Evolutionary conservation across 1,139 yeast species (phyloP), one percentile per base, ranked within the genome.

Genomic region (Candida buenavistaensis): DNA sequence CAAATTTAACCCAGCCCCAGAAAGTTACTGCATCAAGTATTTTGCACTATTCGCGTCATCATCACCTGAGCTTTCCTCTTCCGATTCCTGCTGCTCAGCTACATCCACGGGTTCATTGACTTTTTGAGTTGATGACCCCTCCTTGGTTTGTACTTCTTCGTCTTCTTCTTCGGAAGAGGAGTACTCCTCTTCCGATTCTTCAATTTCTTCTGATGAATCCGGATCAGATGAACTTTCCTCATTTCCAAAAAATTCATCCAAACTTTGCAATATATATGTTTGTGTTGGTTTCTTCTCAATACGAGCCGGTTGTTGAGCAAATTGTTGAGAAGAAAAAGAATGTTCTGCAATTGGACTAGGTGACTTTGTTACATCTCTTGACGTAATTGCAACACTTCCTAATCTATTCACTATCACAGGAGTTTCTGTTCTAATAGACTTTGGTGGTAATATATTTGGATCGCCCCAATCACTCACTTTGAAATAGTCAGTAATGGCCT

Each of bases 231-330:
- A 23, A 14, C 40, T 36, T 6, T 71, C 72, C 33, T 78, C 82
- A 13, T 49, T 50, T 1, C 84, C 86, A 51, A 89, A 83, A 55
- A 88, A 88, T 41, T 89, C 96, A 51, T 89, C 96, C 44, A 89
- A 63, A 40, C 88, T 86, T 57, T 84, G 95, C 32, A 84, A 63
- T 45, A 75, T 76, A 51, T 80, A 64, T 0, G 72, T 48, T 57
- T 76, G 53, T 34, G 52, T 56, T 3, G 51, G 43, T 6, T 31
- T 26, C 13, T 17, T 16, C 11, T 23, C 8, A n/a, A 20, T 12
- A 22, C 23, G 24, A 8, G 26, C 16, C 17, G 14, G 11, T 14
- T 14, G 20, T n/a, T 35, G 20, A 11, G 44, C 48, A 29, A 46
- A 48, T 9, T 47, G 54, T 16, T 45, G 46, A 1, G 66, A 57